These are phyloP conservation scores for Heliocybe sulcata DNA, from an alignment of 1,284 basidiomycete genomes.

Conservation along the genomic window DNA sequence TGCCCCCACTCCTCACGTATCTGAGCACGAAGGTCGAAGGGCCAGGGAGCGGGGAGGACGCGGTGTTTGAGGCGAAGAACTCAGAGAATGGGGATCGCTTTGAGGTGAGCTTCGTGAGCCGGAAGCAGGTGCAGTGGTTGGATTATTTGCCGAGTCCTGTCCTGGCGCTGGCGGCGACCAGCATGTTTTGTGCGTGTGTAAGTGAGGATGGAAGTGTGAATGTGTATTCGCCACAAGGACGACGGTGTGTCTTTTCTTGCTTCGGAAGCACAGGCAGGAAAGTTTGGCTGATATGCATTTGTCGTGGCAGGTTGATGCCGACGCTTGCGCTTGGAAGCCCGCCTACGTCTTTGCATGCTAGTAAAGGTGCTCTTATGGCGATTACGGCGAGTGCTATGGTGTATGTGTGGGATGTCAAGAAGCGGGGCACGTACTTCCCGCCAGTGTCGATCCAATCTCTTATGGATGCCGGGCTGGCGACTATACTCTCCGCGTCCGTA, in stretches of 20 bases:
- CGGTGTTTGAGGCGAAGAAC: conserved; percentile 73
- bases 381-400: conserved; percentile 68
- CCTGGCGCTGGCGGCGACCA: conserved; percentile 58
- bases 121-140: conserved; percentile 75
- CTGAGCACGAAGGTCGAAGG: conserved; percentile 42
- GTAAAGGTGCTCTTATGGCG: conserved; percentile 57
- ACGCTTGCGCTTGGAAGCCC: conserved; percentile 68
- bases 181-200: conserved; percentile 67
- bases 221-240: conserved; percentile 75
- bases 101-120: conserved; percentile 60
- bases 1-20: conserved; percentile 52
- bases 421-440: conserved; percentile 52
- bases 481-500: conserved; percentile 52
- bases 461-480: conserved; percentile 45
- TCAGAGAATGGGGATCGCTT: conserved; percentile 53
- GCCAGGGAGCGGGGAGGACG: conserved; percentile 52
- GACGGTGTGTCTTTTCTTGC: conserved; percentile 44
- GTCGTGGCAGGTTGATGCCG: conserved; percentile 54
- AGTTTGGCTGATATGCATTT: too few relatives aligned
- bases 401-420: conserved; percentile 74
- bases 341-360: conserved; percentile 61
- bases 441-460: conserved; percentile 59
- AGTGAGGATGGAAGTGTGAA: conserved; percentile 71
- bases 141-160: conserved; percentile 78
- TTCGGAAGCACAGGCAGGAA: too few relatives aligned